Conservation (phyloP, 2,329 filamentous ascomycete species). For the Fusarium musae region DNA sequence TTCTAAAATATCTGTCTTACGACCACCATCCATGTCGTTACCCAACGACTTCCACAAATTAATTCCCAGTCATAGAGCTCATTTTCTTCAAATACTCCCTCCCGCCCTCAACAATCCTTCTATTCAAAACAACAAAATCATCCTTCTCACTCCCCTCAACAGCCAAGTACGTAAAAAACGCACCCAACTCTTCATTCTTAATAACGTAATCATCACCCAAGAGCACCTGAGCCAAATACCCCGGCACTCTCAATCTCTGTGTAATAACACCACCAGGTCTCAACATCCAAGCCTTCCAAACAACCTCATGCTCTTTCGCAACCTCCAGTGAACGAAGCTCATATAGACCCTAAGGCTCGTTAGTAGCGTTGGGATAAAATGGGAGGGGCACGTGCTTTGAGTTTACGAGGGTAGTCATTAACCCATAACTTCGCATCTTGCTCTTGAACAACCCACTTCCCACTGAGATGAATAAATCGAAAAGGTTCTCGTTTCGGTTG, state of each 20-base stretch:
- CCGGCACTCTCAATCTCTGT: neutral
- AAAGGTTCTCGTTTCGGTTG: conserved; percentile 28
- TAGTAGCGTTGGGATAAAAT: fast-evolving
- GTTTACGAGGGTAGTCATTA: conserved; percentile 29
- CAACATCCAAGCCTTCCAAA: conserved; percentile 34
- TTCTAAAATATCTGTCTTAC: no score
- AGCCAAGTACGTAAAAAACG: conserved; percentile 34
- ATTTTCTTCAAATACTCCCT: conserved; percentile 11
- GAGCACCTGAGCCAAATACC: neutral
- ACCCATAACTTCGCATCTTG: conserved; percentile 47
- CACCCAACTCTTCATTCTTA: conserved; percentile 26
- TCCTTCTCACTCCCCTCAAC: conserved; percentile 23
- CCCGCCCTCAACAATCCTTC: conserved; percentile 16
- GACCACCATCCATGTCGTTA: no score
- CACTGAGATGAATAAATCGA: conserved; percentile 49
- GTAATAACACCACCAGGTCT: conserved; percentile 32
- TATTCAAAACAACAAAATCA: conserved; percentile 16
- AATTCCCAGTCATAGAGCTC: fast-evolving
- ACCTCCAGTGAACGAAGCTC: conserved; percentile 23
- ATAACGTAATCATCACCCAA: conserved; percentile 38
- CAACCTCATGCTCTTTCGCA: conserved; percentile 2
- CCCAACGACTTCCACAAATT: neutral
- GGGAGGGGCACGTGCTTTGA: conserved; percentile 16
- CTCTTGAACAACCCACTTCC: conserved; percentile 48
- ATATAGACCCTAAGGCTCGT: neutral